Percentiles rank a stretch among this genome's conserved stretches.
Evolutionary conservation across 1,139 yeast species (phyloP).

Genomic region (Geotrichum cucujoidarum): DNA sequence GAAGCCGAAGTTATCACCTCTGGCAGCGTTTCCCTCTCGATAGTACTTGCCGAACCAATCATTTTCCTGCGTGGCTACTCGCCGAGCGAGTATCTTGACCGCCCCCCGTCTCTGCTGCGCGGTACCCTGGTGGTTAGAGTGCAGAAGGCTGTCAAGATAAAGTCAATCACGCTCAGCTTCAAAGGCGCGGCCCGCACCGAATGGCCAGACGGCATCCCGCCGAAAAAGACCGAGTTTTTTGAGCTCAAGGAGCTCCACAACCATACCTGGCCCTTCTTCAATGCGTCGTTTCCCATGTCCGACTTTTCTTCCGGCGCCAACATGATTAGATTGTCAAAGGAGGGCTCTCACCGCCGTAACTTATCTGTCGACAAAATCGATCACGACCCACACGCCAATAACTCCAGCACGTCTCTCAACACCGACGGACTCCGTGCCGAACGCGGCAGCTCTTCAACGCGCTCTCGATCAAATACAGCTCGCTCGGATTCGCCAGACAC

Average conservation of each 20-base stretch:
- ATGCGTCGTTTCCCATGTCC: constrained; percentile 39
- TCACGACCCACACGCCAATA: neutral
- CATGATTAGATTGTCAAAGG: constrained; percentile 49
- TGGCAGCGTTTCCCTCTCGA: constrained; percentile 24
- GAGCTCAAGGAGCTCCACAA: constrained; percentile 65
- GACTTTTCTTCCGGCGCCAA: constrained; percentile 46
- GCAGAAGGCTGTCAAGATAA: constrained; percentile 69
- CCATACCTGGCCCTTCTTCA: constrained; percentile 92
- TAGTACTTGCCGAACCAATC: constrained; percentile 71
- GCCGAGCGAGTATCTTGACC: constrained; percentile 55
- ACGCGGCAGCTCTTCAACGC: neutral
- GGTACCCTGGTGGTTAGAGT: constrained; percentile 74
- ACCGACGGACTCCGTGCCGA: neutral
- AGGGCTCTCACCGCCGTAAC: neutral
- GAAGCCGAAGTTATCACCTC: constrained; percentile 16
- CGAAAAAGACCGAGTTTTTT: constrained; percentile 59
- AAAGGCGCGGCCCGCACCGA: constrained; percentile 78
- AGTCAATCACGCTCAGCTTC: constrained; percentile 58
- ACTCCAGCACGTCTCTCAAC: neutral
- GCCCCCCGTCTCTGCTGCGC: constrained; percentile 78
- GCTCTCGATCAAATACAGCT: constrained; percentile 1
- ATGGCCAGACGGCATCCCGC: constrained; percentile 99
- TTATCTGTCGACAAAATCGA: constrained; percentile 1
- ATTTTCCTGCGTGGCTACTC: constrained; percentile 81
- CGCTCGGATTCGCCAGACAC: constrained; percentile 17